Evolutionary conservation across 202 grass and related monocot species (phyloP).

Genomic region (Digitaria exilis): DNA sequence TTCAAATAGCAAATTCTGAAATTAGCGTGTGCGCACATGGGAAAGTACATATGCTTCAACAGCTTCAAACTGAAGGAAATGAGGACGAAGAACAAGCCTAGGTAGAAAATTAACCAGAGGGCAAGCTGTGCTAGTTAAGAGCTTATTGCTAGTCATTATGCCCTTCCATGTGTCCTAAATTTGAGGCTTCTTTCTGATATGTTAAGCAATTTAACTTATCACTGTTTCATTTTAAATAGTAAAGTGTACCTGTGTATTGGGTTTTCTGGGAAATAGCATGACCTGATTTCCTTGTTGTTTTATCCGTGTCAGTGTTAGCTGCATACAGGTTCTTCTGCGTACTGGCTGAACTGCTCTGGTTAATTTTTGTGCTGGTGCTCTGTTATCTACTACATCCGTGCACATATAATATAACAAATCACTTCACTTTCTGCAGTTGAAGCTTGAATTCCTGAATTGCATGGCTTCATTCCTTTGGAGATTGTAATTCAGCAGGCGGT

Average conservation of each 20-base stretch:
- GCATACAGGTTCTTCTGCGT: background rate
- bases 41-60: background rate
- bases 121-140: background rate
- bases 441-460: background rate
- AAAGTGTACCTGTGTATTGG: background rate
- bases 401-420: background rate
- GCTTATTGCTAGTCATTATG: background rate
- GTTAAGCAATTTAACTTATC: background rate
- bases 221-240: background rate
- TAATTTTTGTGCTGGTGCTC: background rate
- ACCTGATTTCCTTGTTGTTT: background rate
- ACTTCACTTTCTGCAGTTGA: background rate
- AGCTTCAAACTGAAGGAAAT: background rate
- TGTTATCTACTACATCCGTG: background rate
- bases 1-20: background rate
- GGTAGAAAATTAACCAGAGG: background rate
- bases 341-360: background rate
- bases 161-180: background rate
- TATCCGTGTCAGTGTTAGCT: background rate
- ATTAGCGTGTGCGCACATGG: background rate
- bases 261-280: background rate
- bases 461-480: constrained; percentile 3
- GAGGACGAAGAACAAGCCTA: background rate
- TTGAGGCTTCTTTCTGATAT: background rate
- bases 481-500: background rate